Conservation (phyloP, 2,329 filamentous ascomycete species). For the Seiridium unicorne region DNA sequence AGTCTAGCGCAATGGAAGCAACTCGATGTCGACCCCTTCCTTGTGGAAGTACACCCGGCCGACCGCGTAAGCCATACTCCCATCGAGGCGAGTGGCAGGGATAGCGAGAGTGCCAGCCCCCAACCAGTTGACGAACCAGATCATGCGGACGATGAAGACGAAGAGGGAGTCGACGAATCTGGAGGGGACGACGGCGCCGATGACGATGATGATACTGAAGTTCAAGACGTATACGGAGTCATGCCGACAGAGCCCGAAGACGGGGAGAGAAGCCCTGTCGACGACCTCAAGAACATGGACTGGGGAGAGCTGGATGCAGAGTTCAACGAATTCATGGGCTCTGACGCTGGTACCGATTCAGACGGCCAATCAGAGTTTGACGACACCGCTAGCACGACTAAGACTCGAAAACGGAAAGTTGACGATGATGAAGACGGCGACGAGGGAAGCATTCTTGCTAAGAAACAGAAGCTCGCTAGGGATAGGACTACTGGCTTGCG, state of each 20-base stretch:
- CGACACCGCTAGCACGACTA: constrained; percentile 29
- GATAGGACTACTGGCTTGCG: constrained; percentile 37
- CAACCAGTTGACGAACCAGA: constrained; percentile 36
- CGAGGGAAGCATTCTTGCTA: constrained; percentile 32
- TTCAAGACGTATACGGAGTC: constrained; percentile 44
- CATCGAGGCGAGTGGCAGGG: constrained; percentile 21
- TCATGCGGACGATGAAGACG: constrained; percentile 26
- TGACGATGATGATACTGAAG: constrained; percentile 30
- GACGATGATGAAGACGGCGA: constrained; percentile 21
- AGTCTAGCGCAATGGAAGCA: constrained; percentile 82
- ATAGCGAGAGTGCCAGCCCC: constrained; percentile 31
- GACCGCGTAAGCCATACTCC: constrained; percentile 47
- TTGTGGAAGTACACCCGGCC: constrained; percentile 71
- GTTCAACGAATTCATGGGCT: constrained; percentile 61
- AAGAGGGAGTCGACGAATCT: constrained; percentile 13
- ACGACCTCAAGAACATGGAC: constrained; percentile 26
- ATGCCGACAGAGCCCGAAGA: constrained; percentile 48
- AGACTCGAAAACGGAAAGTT: constrained; percentile 24
- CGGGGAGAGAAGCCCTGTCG: constrained; percentile 30
- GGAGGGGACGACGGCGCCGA: constrained; percentile 27
- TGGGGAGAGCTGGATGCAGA: constrained; percentile 55
- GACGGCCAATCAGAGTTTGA: constrained; percentile 21
- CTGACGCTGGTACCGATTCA: constrained; percentile 36
- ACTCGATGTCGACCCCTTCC: constrained; percentile 75
- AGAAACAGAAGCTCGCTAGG: constrained; percentile 40